These are phyloP conservation scores for Mycocentrospora acerina DNA, from an alignment of 2,329 filamentous ascomycete genomes.

Conservation along the genomic window DNA sequence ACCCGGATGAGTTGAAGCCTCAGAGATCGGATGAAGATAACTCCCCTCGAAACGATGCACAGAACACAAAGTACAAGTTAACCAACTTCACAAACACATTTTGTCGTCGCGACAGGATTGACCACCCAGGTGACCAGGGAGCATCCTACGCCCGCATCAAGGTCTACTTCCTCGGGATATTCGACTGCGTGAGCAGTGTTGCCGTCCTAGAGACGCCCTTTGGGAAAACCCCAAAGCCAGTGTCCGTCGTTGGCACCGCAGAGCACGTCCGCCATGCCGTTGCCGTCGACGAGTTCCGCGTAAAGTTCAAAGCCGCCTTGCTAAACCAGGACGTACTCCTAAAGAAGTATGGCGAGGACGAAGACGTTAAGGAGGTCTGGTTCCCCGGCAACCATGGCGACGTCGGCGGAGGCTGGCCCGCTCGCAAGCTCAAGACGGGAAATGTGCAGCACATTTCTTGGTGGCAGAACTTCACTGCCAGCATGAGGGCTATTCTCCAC, in stretches of 20 bases:
- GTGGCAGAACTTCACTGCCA: too few species aligned
- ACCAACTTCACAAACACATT: slow-evolving; percentile 51
- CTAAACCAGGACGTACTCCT: slow-evolving; percentile 35
- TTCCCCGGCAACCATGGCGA: slow-evolving; percentile 48
- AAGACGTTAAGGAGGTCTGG: slow-evolving; percentile 42
- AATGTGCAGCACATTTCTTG: too few species aligned
- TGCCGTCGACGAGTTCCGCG: slow-evolving; percentile 46
- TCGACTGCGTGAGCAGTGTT: slow-evolving; percentile 46
- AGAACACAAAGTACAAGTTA: slow-evolving; percentile 26
- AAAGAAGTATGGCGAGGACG: slow-evolving; percentile 6
- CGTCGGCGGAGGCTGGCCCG: slow-evolving; percentile 44
- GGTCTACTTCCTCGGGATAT: slow-evolving; percentile 49
- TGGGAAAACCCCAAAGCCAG: slow-evolving; percentile 42
- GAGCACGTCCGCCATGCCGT: slow-evolving; percentile 48
- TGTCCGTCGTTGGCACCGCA: slow-evolving; percentile 17
- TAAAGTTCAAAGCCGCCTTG: slow-evolving; percentile 46
- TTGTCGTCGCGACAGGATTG: slow-evolving; percentile 30
- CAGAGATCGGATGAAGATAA: too few species aligned
- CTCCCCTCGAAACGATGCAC: too few species aligned
- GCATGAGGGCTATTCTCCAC: too few species aligned
- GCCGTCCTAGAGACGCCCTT: slow-evolving; percentile 44
- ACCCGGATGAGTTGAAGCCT: too few species aligned
- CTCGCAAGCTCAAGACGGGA: background rate
- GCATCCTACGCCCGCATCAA: slow-evolving; percentile 24
- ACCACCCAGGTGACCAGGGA: too few species aligned